Evolutionary conservation across 345 rosid species (phyloP), one percentile per base, ranked within the genome.

Genomic region (Moricandia moricandioides): DNA sequence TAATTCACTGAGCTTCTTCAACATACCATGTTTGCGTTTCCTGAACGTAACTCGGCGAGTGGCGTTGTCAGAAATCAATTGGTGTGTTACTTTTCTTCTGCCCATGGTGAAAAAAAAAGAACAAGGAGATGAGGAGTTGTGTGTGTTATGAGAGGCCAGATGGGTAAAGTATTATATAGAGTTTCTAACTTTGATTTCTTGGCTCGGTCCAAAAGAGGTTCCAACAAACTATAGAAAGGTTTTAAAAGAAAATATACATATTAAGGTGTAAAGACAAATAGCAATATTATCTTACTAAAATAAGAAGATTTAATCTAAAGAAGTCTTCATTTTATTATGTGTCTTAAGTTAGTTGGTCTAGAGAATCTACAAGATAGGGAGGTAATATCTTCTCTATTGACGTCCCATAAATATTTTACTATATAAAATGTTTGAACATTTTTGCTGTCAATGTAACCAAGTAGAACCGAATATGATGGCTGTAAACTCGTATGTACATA

Each of bases 1-100:
- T 45, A 80, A 8, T 11, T 80, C 83, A 0, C 67, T 16, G 49
- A 80, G 73, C n/a, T 80, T 80, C 6, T 80, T 80, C 34, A 80
- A 4, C 8, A 80, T 29, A 58, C 80, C 80, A 57, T 65, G 70
- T 63, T 75, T 75, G 24, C 80, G 79, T 71, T 80, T 80, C 7
- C 76, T 61, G 33, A 70, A 71, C 13, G 80, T 80, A 7, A 72
- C 77, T 58, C 76, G 63, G 1, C 83, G 72, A 43, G 73, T 72
- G 9, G 76, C 2, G 43, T 66, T 47, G 17, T 80, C 76, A 9
- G 60, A 27, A 24, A 80, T 80, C 66, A 66, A 61, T 33, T 66
- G 77, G 18, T 75, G 80, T 16, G 72, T 75, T 11, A 80, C 74
- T 27, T 80, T 80, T 67, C 76, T 75, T 66, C 83, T 75, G 0